Percentiles rank a stretch among this genome's conserved stretches.
phyloP scores from a whole-genome alignment of 2,329 filamentous ascomycete species.

The Colletotrichum sp. region DNA sequence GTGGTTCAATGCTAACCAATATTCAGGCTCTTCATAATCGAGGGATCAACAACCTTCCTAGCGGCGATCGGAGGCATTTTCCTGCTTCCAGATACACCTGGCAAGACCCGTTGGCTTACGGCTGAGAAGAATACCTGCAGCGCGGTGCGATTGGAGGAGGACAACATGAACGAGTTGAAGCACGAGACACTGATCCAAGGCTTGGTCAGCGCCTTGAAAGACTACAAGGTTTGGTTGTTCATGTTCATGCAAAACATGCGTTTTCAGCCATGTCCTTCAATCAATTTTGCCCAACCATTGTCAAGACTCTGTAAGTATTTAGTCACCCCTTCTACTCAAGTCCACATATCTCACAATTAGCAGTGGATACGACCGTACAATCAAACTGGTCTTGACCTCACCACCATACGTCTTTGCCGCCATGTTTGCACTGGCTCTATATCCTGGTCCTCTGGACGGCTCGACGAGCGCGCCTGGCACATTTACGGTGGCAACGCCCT shows the following conservation, averaged over 20 bases:
- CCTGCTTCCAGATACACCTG: conserved; percentile 27
- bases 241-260: conserved; percentile 31
- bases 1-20: not conserved
- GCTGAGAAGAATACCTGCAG: conserved; percentile 26
- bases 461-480: conserved; percentile 54
- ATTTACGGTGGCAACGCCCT: conserved; percentile 44
- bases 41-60: conserved; percentile 26
- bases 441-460: conserved; percentile 45
- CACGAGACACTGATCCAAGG: not conserved
- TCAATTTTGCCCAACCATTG: conserved; percentile 81
- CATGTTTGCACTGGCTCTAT: conserved; percentile 38
- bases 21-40: conserved; percentile 30
- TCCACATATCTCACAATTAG: not conserved
- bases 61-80: conserved; percentile 24
- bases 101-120: conserved; percentile 39
- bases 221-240: conserved; percentile 36
- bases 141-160: not conserved
- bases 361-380: conserved; percentile 38
- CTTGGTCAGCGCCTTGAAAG: conserved; percentile 23
- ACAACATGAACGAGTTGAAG: not conserved
- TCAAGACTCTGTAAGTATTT: conserved; percentile 50
- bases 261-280: conserved; percentile 64
- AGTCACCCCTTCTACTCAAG: not conserved
- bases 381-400: conserved; percentile 52
- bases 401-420: conserved; percentile 45